Percentiles rank a stretch among this genome's conserved stretches.
Evolutionary conservation across 257 asterid species (phyloP).

Genomic region (Scutellaria galericulata): DNA sequence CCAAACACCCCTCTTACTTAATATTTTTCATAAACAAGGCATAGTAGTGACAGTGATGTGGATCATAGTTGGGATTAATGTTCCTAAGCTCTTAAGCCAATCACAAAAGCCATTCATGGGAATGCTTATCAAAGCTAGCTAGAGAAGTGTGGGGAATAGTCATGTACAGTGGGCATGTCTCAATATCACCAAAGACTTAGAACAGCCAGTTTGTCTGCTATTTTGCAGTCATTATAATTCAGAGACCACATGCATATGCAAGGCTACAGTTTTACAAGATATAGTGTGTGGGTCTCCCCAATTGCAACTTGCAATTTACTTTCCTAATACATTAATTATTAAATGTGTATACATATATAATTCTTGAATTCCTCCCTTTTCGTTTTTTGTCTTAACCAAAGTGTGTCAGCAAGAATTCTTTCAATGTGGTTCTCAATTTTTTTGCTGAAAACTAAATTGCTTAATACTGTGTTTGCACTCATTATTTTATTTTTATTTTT

Average conservation of each 20-base stretch:
- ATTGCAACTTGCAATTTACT: conserved; percentile 27
- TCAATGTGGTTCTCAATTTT: no score
- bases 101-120: neutral
- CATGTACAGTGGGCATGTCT: conserved; percentile 22
- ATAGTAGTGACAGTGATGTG: no score
- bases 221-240: conserved; percentile 36
- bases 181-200: conserved; percentile 23
- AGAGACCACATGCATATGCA: conserved; percentile 41
- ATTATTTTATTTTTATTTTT: neutral
- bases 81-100: no score
- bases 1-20: no score
- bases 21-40: no score
- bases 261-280: conserved; percentile 5
- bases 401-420: no score
- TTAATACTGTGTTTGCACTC: neutral
- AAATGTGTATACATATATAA: neutral
- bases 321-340: neutral
- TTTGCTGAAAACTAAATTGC: no score
- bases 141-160: no score
- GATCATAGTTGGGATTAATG: no score
- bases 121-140: no score
- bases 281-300: conserved; percentile 41
- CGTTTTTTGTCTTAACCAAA: no score
- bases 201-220: conserved; percentile 42
- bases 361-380: no score